Evolutionary conservation across 768 basidiomycete species (phyloP), one percentile per base, ranked within the genome.

Genomic region (Collybiopsis confluens): DNA sequence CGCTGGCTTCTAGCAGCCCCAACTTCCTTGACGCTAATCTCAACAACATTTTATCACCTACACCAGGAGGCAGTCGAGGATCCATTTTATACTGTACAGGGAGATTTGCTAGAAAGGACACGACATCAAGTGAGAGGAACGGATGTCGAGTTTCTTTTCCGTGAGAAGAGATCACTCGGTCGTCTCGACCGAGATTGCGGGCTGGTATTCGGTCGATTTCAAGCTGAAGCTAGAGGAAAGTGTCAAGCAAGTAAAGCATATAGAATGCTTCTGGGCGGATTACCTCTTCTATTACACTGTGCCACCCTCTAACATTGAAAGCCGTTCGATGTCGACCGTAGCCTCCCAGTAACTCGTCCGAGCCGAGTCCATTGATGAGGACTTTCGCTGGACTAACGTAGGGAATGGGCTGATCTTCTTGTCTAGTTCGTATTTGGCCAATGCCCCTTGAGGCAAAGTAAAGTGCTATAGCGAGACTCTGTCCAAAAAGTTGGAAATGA

Each of bases 261-360:
- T 23, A 15, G 16, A 28, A 40, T 27, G 35, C 26, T n/a, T 18
- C 13, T 30, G 45, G 42, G 23, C 16, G 6, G 33, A 16, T 21
- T 58, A 93, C 94, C 79, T 97, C 94, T 28, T 86, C 76, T 47
- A 95, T 78, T 40, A 92, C 79, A 8, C 82, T 86, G 57, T 74
- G 62, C 92, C 92, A 96, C 10, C 89, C 83, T 18, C 76, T 79
- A 6, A 67, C 61, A 5, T 70, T 75, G 64, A 81, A 98, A 1
- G 85, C 89, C 9, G 83, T 80, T 7, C 92, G 80, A 71, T 98
- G 94, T 54, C 97, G 77, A 2, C 90, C 81, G 66, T 99, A 99
- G 1, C 97, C 97, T 2, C 94, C 97, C 4, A 99, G 75, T 37
- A 98, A 76, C 65, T 99, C 97, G 64, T 99, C 97, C 1, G 97